Evolutionary conservation across 192 early-diverging fungal species (phyloP).

Genomic region (Backusella tarrabulga): DNA sequence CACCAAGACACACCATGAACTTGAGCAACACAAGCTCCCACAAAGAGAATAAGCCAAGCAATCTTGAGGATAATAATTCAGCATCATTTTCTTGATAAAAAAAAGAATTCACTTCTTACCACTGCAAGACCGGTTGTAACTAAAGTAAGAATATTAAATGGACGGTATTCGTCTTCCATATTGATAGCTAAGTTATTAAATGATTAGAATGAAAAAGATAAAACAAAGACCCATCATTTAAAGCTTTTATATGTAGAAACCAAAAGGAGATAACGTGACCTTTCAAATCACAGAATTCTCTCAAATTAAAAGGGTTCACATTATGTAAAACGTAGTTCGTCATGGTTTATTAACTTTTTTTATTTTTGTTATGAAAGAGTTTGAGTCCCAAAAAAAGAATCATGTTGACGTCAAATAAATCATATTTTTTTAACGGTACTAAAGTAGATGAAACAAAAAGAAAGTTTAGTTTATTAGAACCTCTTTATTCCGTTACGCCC

Average conservation of each 20-base stretch:
- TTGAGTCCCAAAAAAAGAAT: background rate
- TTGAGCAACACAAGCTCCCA: constrained; percentile 23
- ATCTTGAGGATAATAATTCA: background rate
- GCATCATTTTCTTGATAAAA: background rate
- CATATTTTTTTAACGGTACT: constrained; percentile 12
- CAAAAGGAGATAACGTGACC: background rate
- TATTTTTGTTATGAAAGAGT: constrained; percentile 3
- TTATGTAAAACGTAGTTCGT: background rate
- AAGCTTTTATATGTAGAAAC: background rate
- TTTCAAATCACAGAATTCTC: background rate
- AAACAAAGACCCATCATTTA: background rate
- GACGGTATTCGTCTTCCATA: background rate
- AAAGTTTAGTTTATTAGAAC: background rate
- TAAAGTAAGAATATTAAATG: constrained; percentile 1
- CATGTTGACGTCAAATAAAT: constrained; percentile 1
- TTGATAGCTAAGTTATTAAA: background rate
- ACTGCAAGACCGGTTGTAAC: background rate
- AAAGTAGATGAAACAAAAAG: background rate
- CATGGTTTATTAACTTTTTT: constrained; percentile 1
- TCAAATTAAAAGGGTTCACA: background rate
- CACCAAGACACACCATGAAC: constrained; percentile 23
- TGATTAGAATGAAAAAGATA: background rate
- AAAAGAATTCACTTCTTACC: background rate
- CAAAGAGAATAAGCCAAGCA: constrained; percentile 34
- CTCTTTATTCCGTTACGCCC: background rate